Evolutionary conservation across 1,284 basidiomycete genomes (phyloP).

Genomic region (Rhodotorula sp.): DNA sequence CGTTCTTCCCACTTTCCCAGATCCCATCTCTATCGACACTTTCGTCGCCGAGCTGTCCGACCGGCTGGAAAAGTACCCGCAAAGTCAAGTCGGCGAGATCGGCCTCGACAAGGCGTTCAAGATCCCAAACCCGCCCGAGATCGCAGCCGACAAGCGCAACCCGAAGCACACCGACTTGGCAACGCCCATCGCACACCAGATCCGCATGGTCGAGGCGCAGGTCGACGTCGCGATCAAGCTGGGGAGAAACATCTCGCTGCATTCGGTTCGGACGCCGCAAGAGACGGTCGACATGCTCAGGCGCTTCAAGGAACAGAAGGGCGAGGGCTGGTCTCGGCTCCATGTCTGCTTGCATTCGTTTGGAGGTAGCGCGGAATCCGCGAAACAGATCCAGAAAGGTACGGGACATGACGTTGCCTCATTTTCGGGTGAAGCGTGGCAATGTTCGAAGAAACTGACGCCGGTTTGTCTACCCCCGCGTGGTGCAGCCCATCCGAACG

Average conservation of each 20-base stretch:
- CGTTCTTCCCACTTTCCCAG: constrained; percentile 50
- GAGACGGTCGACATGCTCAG: constrained; percentile 62
- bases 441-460: no score
- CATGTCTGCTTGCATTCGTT: constrained; percentile 39
- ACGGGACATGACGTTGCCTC: background rate
- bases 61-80: constrained; percentile 60
- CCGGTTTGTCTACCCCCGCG: no score
- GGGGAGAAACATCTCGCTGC: constrained; percentile 67
- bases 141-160: constrained; percentile 16
- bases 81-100: constrained; percentile 76
- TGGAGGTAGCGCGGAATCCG: constrained; percentile 29
- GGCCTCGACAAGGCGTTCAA: constrained; percentile 72
- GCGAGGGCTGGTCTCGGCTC: constrained; percentile 15
- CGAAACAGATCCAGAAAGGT: constrained; percentile 35
- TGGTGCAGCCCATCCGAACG: constrained; percentile 58
- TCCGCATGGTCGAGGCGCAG: constrained; percentile 69
- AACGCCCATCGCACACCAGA: constrained; percentile 69
- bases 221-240: constrained; percentile 70
- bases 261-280: constrained; percentile 70
- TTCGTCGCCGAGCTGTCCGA: constrained; percentile 59
- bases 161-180: constrained; percentile 59
- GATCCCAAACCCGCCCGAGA: constrained; percentile 56
- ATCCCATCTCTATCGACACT: constrained; percentile 59
- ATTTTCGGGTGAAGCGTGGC: background rate
- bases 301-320: constrained; percentile 12